These are phyloP conservation scores for Artemisia annua DNA, from an alignment of 129 eudicot genomes.

Conservation along the genomic window DNA sequence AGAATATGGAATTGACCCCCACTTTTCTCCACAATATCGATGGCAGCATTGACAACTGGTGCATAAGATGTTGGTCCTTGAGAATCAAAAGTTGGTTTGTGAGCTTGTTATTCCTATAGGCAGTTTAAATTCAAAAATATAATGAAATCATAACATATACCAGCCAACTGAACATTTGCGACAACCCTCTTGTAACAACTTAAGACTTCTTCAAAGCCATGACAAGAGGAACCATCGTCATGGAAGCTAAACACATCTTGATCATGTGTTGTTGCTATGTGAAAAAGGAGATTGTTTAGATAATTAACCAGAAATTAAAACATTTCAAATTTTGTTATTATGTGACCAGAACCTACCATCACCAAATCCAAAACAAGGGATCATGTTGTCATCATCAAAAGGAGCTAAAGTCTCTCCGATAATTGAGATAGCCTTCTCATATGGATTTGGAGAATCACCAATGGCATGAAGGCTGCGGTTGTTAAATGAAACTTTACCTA, in stretches of 20 bases:
- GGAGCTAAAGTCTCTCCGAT: slow-evolving; percentile 79
- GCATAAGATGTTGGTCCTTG: slow-evolving; percentile 82
- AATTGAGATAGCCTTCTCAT: slow-evolving; percentile 72
- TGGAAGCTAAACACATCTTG: slow-evolving; percentile 74
- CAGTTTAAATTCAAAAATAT: background rate
- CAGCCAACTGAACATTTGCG: slow-evolving; percentile 55
- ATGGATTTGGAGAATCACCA: slow-evolving; percentile 65
- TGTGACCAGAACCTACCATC: slow-evolving; percentile 47
- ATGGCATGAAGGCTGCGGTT: slow-evolving; percentile 71
- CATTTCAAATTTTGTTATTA: background rate
- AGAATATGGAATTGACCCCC: slow-evolving; percentile 79
- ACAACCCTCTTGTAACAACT: slow-evolving; percentile 59
- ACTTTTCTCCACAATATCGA: slow-evolving; percentile 70
- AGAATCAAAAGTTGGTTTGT: slow-evolving; percentile 6
- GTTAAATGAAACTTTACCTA: slow-evolving; percentile 64
- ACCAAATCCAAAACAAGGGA: slow-evolving; percentile 85
- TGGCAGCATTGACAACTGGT: slow-evolving; percentile 71
- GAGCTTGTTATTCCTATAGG: background rate
- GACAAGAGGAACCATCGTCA: slow-evolving; percentile 64
- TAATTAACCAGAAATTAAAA: background rate
- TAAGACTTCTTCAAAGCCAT: slow-evolving; percentile 86
- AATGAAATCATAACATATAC: slow-evolving; percentile 29
- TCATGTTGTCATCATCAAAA: slow-evolving; percentile 75
- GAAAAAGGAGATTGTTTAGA: slow-evolving; percentile 1
- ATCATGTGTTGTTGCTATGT: slow-evolving; percentile 64